phyloP scores from a whole-genome alignment of 2,329 filamentous ascomycete species.

The Diaporthe eres region DNA sequence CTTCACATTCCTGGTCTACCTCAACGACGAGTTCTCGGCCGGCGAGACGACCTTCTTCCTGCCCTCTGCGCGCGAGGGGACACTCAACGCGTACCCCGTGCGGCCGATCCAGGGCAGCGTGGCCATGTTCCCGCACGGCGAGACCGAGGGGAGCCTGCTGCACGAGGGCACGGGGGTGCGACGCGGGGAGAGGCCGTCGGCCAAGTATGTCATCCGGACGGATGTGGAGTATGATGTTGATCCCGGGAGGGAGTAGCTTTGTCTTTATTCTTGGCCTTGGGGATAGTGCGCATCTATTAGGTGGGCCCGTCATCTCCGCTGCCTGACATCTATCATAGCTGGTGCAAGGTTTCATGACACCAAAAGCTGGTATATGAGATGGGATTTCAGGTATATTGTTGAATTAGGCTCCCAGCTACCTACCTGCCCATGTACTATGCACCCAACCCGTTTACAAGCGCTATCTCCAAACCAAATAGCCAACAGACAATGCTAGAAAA shows the following conservation, averaged over 20 bases:
- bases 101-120: slow-evolving; percentile 78
- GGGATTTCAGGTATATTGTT: slow-evolving; percentile 1
- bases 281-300: background rate
- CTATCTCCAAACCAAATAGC: slow-evolving; percentile 3
- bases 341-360: background rate
- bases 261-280: background rate
- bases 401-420: slow-evolving; percentile 2
- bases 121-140: slow-evolving; percentile 79
- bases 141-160: slow-evolving; percentile 73
- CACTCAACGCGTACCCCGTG: slow-evolving; percentile 78
- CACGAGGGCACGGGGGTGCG: slow-evolving; percentile 80
- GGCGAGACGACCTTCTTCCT: slow-evolving; percentile 62
- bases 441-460: slow-evolving; percentile 1
- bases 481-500: slow-evolving; percentile 17
- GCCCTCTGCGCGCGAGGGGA: slow-evolving; percentile 73
- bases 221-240: slow-evolving; percentile 80
- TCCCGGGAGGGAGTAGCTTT: slow-evolving; percentile 19
- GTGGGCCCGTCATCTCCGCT: too few species aligned
- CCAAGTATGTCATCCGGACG: slow-evolving; percentile 78
- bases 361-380: background rate
- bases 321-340: background rate
- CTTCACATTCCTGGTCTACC: slow-evolving; percentile 71
- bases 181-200: slow-evolving; percentile 60
- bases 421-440: slow-evolving; percentile 17
- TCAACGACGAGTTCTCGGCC: slow-evolving; percentile 42